Base-by-base conservation (phyloP, 352 stramenopile genomes). In the Thalassiosira hispida region DNA sequence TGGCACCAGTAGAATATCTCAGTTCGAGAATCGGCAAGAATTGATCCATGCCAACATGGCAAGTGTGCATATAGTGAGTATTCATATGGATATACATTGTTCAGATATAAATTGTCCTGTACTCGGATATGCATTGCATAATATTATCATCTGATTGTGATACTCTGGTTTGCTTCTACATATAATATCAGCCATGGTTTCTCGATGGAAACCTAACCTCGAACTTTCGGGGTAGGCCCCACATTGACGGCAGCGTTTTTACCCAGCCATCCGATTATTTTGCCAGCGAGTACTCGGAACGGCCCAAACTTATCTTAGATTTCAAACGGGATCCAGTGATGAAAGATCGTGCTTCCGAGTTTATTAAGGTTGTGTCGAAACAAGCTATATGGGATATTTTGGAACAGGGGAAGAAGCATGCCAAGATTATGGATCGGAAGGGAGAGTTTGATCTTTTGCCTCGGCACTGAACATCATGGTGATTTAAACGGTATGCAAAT, bases 191-290 rank as follows among this genome's bases (percentile, higher is more conserved):
- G 68, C 84, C 84, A 55, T 91, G 84, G 84, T 93, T 93, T 49
- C 67, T 93, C 6, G 78, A 93, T 67, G 85, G 85, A 20, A 87
- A 90, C 46, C 68, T 85, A 8, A 87, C 80, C 0, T 70, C 25
- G 2, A 81, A 84, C n/a, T 90, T 91, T 74, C 73, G 88, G 20
- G 64, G 81, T 40, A 62, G 57, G 33, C 65, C 64, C 16, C 65
- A 87, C 47, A 89, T 93, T 57, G 88, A 93, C 49, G 88, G 88
- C 9, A 92, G 85, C 65, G 92, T 93, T 70, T 63, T 92, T 14
- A 61, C 85, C 25, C 74, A 77, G 42, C 18, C 57, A 53, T 63
- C 40, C 8, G 79, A 93, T 78, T 93, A 91, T 72, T 63, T 83
- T 46, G 60, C 61, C 12, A 20, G 73, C 18, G n/a, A 82, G n/a